These are phyloP conservation scores for Suillus variegatus DNA, from an alignment of 768 basidiomycete genomes.

Conservation along the genomic window DNA sequence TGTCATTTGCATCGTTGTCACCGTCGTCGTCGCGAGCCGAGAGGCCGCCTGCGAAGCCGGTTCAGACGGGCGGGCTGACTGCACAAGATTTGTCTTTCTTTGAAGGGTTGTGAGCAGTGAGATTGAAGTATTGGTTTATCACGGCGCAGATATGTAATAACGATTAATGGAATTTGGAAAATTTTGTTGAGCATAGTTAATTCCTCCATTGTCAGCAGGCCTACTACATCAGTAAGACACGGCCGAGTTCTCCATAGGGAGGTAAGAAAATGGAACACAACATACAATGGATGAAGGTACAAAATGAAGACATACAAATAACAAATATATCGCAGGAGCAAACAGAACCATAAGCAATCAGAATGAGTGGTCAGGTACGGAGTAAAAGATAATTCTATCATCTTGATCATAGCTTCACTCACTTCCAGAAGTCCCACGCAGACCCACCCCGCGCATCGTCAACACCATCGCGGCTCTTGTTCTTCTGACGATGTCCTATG, in stretches of 20 bases:
- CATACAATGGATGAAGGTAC: background rate
- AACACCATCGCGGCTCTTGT: constrained; percentile 8
- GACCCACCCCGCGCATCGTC: constrained; percentile 10
- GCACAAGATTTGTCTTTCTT: constrained; percentile 90
- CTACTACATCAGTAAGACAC: background rate
- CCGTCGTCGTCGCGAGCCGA: constrained; percentile 18
- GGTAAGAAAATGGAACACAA: background rate
- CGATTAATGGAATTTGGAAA: background rate
- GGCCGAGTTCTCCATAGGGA: background rate
- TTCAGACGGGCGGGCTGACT: constrained; percentile 58
- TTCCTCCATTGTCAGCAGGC: background rate
- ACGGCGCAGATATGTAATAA: background rate
- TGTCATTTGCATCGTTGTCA: constrained; percentile 22
- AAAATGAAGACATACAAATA: background rate
- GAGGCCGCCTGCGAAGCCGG: constrained; percentile 19
- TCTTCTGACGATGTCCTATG: background rate
- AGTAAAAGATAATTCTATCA: constrained; percentile 10
- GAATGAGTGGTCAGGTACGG: background rate
- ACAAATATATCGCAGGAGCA: background rate
- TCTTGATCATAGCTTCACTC: background rate
- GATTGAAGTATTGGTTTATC: background rate
- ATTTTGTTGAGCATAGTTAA: too few species aligned
- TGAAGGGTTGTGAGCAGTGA: constrained; percentile 57
- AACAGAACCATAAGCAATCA: background rate
- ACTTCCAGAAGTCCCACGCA: constrained; percentile 15